A percentile compares a stretch with the other conserved stretches of the same genome.
phyloP scores from a whole-genome alignment of 2,329 filamentous ascomycete genomes.

The Penicillium sp. region DNA sequence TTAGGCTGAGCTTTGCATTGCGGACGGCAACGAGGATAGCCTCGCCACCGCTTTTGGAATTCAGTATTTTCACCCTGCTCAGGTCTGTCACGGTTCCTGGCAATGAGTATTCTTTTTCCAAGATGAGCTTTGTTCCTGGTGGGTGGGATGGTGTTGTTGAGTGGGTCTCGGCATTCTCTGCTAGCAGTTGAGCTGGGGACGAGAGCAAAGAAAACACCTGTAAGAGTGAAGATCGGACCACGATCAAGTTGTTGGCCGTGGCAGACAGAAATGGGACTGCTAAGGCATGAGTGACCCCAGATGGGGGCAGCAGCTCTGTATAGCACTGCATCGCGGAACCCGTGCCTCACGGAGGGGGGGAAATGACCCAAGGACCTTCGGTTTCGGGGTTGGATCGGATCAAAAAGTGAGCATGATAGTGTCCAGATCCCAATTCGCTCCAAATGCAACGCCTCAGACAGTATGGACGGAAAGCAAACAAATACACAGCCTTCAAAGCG shows the following conservation, averaged over 20 bases:
- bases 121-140: constrained; percentile 72
- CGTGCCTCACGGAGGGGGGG: not conserved
- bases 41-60: constrained; percentile 78
- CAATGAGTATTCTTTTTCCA: constrained; percentile 81
- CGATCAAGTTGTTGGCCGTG: constrained; percentile 77
- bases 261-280: constrained; percentile 74
- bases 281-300: constrained; percentile 88
- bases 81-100: constrained; percentile 83
- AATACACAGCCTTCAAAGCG: not conserved
- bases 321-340: constrained; percentile 82
- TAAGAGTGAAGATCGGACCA: constrained; percentile 89
- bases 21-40: constrained; percentile 80
- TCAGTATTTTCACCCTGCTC: constrained; percentile 70
- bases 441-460: not conserved
- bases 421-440: not conserved
- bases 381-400: constrained; percentile 1
- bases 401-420: constrained; percentile 17
- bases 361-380: constrained; percentile 13
- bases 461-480: not conserved
- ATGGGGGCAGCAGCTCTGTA: constrained; percentile 90
- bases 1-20: constrained; percentile 88
- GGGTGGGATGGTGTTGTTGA: constrained; percentile 63
- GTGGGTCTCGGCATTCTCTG: constrained; percentile 45
- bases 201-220: constrained; percentile 81
- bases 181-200: constrained; percentile 52